A percentile compares a stretch with the other conserved stretches of the same genome.
Evolutionary conservation across 306 rosid species (phyloP).

Genomic region (Quercus dentata): DNA sequence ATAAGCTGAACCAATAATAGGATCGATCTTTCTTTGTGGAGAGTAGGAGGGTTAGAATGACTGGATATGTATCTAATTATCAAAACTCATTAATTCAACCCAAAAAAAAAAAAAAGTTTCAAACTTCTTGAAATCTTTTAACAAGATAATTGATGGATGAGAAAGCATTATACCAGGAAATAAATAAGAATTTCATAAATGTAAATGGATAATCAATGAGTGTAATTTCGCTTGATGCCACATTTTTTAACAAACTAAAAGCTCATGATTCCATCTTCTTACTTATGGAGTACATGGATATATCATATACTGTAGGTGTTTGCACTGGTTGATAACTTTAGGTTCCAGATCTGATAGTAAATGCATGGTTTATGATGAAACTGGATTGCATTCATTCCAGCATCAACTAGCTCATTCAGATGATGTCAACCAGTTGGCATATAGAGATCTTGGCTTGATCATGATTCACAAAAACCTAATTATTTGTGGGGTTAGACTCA

Average conservation of each 20-base stretch:
- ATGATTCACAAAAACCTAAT: background rate
- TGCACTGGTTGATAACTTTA: background rate
- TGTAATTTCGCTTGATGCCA: background rate
- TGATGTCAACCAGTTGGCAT: background rate
- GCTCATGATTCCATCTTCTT: background rate
- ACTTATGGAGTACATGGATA: background rate
- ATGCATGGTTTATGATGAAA: constrained; percentile 1
- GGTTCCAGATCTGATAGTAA: background rate
- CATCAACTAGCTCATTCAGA: background rate
- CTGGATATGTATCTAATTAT: background rate
- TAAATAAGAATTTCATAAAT: background rate
- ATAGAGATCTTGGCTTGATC: background rate
- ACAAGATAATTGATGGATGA: background rate
- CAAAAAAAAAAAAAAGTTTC: background rate
- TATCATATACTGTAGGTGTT: background rate
- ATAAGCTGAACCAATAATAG: background rate
- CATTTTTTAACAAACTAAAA: background rate
- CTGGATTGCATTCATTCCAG: background rate
- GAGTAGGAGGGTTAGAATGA: background rate
- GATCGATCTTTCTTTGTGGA: background rate
- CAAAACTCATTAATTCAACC: background rate
- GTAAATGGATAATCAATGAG: background rate
- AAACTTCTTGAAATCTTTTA: background rate
- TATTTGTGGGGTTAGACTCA: background rate
- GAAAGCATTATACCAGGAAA: background rate